Evolutionary conservation across 257 asterid genomes (phyloP), one percentile per base, ranked within the genome.

Genomic region (Primulina huaijiensis): DNA sequence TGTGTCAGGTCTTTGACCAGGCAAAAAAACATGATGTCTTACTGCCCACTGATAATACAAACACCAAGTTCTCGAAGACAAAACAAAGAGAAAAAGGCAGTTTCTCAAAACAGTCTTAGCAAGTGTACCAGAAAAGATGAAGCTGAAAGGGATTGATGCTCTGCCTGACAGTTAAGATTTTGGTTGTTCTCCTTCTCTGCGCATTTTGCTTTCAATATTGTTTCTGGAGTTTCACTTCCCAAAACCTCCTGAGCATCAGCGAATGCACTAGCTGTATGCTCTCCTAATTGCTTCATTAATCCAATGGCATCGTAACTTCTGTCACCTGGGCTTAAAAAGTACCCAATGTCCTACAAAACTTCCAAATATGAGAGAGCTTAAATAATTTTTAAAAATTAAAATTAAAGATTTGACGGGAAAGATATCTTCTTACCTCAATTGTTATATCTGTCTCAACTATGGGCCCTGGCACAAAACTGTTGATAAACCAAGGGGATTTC

Each of bases 401-500:
- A 7, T 62, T 30, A 30, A n/a, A 64, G 37, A 33, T n/a, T 43
- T 30, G 64, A 37, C 20, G 12, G 29, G 31, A 43, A 21, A 60
- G 37, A 6, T 17, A 69, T 72, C 46, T 38, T 43, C 71, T 33
- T 71, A 94, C 99, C 92, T 94, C 99, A 38, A 94, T 78, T 75
- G 87, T 85, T 75, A 89, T 85, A 69, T 91, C 99, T 64, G 92
- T 86, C 72, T 88, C 97, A 21, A 87, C 82, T 74, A 86, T 80
- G 59, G 95, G 95, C 35, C 97, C 92, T 25, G 92, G 92, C 56
- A 76, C 83, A 72, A 89, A 89, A 72, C 71, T 70, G 80, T 82
- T 91, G 75, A 86, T 62, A 79, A 91, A 84, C 99, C 99, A 91
- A 43, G 99, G 99, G 59, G 99, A 94, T 75, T 83, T 91, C 99